Evolutionary conservation across 2,329 filamentous ascomycete genomes (phyloP), one percentile per base, ranked within the genome.

Genomic region (Pseudopyrenochaeta lycopersici): DNA sequence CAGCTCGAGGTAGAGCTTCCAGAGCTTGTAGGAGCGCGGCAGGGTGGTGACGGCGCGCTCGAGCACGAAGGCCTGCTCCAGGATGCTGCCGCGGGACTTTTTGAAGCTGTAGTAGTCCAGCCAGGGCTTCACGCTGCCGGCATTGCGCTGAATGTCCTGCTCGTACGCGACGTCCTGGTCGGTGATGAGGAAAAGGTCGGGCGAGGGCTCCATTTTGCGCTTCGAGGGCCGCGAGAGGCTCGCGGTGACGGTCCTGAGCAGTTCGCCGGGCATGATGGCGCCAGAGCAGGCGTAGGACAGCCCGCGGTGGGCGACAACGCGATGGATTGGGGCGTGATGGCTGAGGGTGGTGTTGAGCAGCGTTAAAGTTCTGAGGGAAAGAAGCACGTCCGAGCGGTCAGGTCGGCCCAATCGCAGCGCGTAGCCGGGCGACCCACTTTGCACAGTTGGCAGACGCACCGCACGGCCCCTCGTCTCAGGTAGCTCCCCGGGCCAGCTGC

Each of bases 141-240:
- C 86, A 70, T 96, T 91, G 66, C 93, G 90, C 62, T 95, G 81
- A 56, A 98, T 88, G 76, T 99, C 95, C 78, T 97, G 93, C 80
- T 99, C 96, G 82, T 98, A 99, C 56, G 96, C 86, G 49, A 91
- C 89, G 79, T 99, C 95, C 79, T 96, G 92, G 73, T 92, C 90
- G 67, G 88, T 84, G 86, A 94, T 76, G 62, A 77, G 66, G 63
- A 67, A 67, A 30, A 78, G 73, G 60, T 73, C 73, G 72, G 55
- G 65, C 49, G 66, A 46, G 72, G 65, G 70, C 62, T 69, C 58
- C 63, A 69, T 67, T 56, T 70, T 73, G 58, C 73, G 71, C 64
- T 75, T 75, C 61, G 52, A 54, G 56, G 67, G 70, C 59, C 73
- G 72, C 59, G 66, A 66, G 44, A 71, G 63, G 62, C 62, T 72